Percentiles rank a stretch among this genome's conserved stretches.
Evolutionary conservation across 2,329 filamentous ascomycete genomes (phyloP).

Genomic region (Rhynchosporium secalis): DNA sequence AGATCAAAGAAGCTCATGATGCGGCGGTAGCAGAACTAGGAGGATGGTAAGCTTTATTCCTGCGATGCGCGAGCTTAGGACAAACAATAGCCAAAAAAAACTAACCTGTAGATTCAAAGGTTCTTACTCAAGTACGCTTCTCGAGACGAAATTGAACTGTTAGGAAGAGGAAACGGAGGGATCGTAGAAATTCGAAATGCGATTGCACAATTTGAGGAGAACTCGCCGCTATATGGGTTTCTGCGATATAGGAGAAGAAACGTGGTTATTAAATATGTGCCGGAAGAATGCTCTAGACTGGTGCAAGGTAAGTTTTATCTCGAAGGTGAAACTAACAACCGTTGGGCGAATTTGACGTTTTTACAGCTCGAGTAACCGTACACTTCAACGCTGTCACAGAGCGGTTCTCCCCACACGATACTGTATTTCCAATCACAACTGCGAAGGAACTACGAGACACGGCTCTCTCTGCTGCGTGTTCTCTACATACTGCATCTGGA

Average conservation of each 20-base stretch:
- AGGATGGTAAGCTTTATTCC: slow-evolving; percentile 69
- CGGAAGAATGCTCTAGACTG: slow-evolving; percentile 84
- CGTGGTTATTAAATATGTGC: slow-evolving; percentile 89
- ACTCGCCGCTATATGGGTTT: slow-evolving; percentile 88
- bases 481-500: slow-evolving; percentile 81
- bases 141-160: slow-evolving; percentile 82
- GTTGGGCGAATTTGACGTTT: slow-evolving; percentile 26
- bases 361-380: slow-evolving; percentile 75
- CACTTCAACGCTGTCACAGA: slow-evolving; percentile 69
- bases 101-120: slow-evolving; percentile 52
- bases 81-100: slow-evolving; percentile 8
- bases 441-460: slow-evolving; percentile 83
- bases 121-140: slow-evolving; percentile 90
- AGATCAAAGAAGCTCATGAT: slow-evolving; percentile 83
- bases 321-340: slow-evolving; percentile 1
- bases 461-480: slow-evolving; percentile 83
- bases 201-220: slow-evolving; percentile 77
- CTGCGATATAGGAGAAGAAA: slow-evolving; percentile 86
- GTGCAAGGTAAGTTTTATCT: slow-evolving; percentile 71
- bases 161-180: slow-evolving; percentile 76
- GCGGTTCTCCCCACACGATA: slow-evolving; percentile 82
- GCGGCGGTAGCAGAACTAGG: slow-evolving; percentile 77
- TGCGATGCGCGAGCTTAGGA: slow-evolving; percentile 9
- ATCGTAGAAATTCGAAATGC: slow-evolving; percentile 79
- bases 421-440: slow-evolving; percentile 72